phyloP scores from a whole-genome alignment of 75 land plant genomes.

The Cunninghamia lanceolata region DNA sequence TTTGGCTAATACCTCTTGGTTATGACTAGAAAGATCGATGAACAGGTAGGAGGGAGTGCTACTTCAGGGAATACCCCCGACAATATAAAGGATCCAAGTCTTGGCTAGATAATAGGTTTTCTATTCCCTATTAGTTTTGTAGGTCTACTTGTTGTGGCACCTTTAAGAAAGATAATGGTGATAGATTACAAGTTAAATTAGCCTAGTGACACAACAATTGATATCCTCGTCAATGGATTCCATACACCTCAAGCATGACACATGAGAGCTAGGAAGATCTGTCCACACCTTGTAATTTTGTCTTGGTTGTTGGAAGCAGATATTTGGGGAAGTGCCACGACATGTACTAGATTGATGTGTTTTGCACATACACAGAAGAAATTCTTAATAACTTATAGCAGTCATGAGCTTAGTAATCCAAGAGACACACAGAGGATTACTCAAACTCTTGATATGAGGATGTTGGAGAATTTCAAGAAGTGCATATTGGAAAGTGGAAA shows the following conservation, averaged over 20 bases:
- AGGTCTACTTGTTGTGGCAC: conserved; percentile 64
- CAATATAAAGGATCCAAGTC: conserved; percentile 38
- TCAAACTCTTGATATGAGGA: no score
- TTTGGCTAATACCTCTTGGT: conserved; percentile 78
- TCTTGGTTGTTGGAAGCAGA: conserved; percentile 47
- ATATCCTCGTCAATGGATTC: conserved; percentile 84
- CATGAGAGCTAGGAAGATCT: conserved; percentile 68
- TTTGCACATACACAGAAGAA: no score
- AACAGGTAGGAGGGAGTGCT: conserved; percentile 11
- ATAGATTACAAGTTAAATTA: conserved; percentile 82
- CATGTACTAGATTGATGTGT: no score
- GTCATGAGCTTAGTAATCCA: no score
- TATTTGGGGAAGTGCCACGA: no score
- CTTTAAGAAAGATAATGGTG: conserved; percentile 61
- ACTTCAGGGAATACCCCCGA: conserved; percentile 15
- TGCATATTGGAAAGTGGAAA: no score
- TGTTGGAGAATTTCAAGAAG: no score
- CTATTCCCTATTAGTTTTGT: conserved; percentile 62
- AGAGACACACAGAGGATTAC: no score
- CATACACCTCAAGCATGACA: conserved; percentile 65
- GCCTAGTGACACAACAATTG: conserved; percentile 98
- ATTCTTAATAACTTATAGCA: no score
- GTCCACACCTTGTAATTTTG: conserved; percentile 57
- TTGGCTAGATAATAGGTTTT: conserved; percentile 72
- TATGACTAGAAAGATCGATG: conserved; percentile 45